A percentile compares a stretch with the other conserved stretches of the same genome.
Evolutionary conservation across 495 filamentous ascomycete genomes (phyloP).

Genomic region (Penicillium ucsense): DNA sequence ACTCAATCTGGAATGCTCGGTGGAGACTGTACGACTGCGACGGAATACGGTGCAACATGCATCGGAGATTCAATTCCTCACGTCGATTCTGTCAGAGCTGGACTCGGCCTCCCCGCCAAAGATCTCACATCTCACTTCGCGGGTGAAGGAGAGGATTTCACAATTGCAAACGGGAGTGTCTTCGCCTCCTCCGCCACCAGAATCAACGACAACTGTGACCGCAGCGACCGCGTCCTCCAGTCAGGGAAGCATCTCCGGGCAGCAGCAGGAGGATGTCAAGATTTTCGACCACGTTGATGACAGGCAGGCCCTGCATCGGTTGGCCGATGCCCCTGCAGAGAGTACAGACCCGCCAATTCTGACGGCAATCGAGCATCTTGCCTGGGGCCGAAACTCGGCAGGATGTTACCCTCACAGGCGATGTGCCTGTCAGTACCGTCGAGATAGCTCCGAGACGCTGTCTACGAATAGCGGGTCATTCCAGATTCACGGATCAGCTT

Average conservation of each 20-base stretch:
- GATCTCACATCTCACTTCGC: constrained; percentile 4
- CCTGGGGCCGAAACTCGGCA: constrained; percentile 23
- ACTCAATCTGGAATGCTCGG: constrained; percentile 19
- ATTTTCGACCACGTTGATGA: constrained; percentile 1
- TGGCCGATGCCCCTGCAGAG: constrained; percentile 8
- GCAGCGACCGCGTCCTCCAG: neutral
- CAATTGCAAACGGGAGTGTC: constrained; percentile 11
- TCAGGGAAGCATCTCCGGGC: neutral
- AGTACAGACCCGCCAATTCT: constrained; percentile 16
- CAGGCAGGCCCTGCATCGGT: neutral
- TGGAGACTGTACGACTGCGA: constrained; percentile 20
- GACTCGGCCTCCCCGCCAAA: constrained; percentile 8
- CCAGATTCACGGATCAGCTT: constrained; percentile 6
- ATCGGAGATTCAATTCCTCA: constrained; percentile 22
- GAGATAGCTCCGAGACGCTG: constrained; percentile 8
- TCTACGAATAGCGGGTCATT: constrained; percentile 10
- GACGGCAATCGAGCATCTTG: constrained; percentile 26
- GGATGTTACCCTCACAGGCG: constrained; percentile 22
- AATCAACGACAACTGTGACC: neutral
- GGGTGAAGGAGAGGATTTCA: constrained; percentile 14
- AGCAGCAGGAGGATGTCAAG: constrained; percentile 1
- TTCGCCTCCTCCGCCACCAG: too few species aligned
- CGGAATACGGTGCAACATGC: constrained; percentile 19
- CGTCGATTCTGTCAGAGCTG: constrained; percentile 14
- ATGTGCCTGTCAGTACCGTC: constrained; percentile 21